These are phyloP conservation scores for Euphorbia lathyris DNA, from an alignment of 345 rosid genomes.

Conservation along the genomic window DNA sequence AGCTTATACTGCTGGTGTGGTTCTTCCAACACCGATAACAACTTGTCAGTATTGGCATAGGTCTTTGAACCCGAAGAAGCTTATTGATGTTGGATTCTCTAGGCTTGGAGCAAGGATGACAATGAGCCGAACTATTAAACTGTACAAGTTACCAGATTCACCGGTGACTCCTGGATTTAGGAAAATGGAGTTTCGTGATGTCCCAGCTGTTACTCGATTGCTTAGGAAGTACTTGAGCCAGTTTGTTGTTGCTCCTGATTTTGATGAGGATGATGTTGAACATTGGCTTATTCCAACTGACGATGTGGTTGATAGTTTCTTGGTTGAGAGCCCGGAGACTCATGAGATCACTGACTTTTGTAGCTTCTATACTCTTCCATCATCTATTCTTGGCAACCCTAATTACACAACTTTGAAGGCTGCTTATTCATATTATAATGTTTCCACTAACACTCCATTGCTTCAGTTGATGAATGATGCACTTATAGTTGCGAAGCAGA, in stretches of 20 bases:
- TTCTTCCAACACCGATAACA: slow-evolving; percentile 86
- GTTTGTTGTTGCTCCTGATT: slow-evolving; percentile 82
- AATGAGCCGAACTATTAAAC: slow-evolving; percentile 90
- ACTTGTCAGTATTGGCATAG: slow-evolving; percentile 97
- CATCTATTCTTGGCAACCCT: slow-evolving; percentile 84
- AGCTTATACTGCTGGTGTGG: slow-evolving; percentile 87
- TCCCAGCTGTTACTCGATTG: slow-evolving; percentile 81
- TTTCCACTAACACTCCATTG: slow-evolving; percentile 71
- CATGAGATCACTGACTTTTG: slow-evolving; percentile 89
- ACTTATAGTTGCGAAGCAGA: slow-evolving; percentile 70
- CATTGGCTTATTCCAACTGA: slow-evolving; percentile 92
- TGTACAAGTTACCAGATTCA: slow-evolving; percentile 76
- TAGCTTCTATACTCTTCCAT: slow-evolving; percentile 95
- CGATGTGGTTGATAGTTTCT: slow-evolving; percentile 71
- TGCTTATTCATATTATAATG: slow-evolving; percentile 94
- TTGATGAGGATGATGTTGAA: slow-evolving; percentile 80
- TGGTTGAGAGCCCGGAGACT: slow-evolving; percentile 83
- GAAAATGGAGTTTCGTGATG: slow-evolving; percentile 79
- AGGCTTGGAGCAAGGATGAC: slow-evolving; percentile 93
- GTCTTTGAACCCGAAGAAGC: slow-evolving; percentile 93
- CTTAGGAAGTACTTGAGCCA: slow-evolving; percentile 65
- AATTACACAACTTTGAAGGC: slow-evolving; percentile 72
- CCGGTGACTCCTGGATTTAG: slow-evolving; percentile 81
- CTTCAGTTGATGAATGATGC: slow-evolving; percentile 93
- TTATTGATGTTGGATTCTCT: slow-evolving; percentile 92